Evolutionary conservation across 805 yeast species (phyloP), one percentile per base, ranked within the genome.

Genomic region (Metschnikowia kofuensis): DNA sequence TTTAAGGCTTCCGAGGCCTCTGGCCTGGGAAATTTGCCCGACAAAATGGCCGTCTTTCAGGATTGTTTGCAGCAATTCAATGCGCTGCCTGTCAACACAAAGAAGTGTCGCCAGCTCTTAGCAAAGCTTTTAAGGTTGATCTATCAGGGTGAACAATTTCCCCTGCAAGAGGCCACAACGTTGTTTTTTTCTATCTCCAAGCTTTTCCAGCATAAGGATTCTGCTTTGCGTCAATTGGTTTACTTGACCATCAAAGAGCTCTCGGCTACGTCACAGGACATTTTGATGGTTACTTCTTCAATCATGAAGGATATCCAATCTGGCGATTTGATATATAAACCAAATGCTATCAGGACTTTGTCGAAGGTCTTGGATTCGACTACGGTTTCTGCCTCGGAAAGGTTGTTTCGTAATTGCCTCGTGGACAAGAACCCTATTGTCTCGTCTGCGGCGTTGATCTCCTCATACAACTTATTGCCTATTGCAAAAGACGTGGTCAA

Each of bases 221-320:
- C 87, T 14, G 76, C 89, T 0, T 79, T 94, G 64, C 85, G 99
- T 69, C 99, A 94, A 72, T 80, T 88, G 74, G 96, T 92, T 14
- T 94, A 92, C 64, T 76, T 94, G 66, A 92, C 97, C 13, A 90
- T 92, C 68, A 94, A 94, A 73, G 97, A 92, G 68, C 79, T 94
- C 54, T 81, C 92, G 43, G 70, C 84, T 15, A 80, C 86, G 54
- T 89, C 97, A 16, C 88, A 89, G 58, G 97, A 94, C 68, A 89
- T 90, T 49, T 79, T 94, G 68, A 94, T 94, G 98, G 97, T 92
- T 28, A 94, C 99, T 28, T 89, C 97, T 2, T 90, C 96, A 28
- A 91, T 94, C 64, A 94, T 94, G 97, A 91, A 91, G 71, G 99
- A 94, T 71, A 89, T 94, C 47, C 97, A 95, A 71, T 85, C 84